phyloP scores from a whole-genome alignment of 352 stramenopile species.

The Plasmopara viticola region DNA sequence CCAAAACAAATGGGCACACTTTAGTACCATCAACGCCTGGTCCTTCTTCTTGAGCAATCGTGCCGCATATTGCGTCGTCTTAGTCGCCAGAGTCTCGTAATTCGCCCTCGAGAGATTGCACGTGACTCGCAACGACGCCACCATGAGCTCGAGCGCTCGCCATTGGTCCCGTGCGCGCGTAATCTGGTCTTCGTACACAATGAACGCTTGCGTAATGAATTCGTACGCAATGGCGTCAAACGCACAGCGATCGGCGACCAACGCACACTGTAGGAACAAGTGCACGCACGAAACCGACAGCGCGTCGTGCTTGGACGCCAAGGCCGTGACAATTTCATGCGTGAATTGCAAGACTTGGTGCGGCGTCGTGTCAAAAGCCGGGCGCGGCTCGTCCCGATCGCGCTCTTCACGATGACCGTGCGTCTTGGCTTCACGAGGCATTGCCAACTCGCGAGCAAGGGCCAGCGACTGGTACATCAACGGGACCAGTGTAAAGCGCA shows the following conservation, averaged over 20 bases:
- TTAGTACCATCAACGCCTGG: conserved; percentile 92
- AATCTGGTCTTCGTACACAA: conserved; percentile 96
- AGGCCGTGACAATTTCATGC: conserved; percentile 93
- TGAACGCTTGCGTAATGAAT: conserved; percentile 93
- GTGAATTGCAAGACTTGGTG: conserved; percentile 96
- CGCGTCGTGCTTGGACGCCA: conserved; percentile 78
- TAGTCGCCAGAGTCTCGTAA: conserved; percentile 95
- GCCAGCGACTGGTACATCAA: conserved; percentile 89
- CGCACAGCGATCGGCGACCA: conserved; percentile 73
- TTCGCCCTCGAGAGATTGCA: conserved; percentile 78
- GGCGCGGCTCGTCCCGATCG: conserved; percentile 6
- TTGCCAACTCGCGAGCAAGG: conserved; percentile 56
- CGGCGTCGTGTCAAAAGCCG: conserved; percentile 42
- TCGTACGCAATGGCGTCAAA: conserved; percentile 95
- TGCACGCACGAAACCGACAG: conserved; percentile 81
- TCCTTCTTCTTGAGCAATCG: conserved; percentile 96
- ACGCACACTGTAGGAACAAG: conserved; percentile 92
- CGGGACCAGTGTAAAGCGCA: conserved; percentile 89
- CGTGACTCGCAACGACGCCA: conserved; percentile 82
- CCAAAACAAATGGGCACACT: conserved; percentile 96
- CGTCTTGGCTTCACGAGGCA: conserved; percentile 7
- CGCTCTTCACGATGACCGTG: conserved; percentile 4
- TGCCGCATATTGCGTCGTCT: conserved; percentile 93
- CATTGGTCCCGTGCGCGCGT: conserved; percentile 88
- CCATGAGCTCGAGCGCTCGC: conserved; percentile 85